These are phyloP conservation scores for Bonia amplexicaulis DNA, from an alignment of 176 grass and related monocot species.

Conservation along the genomic window DNA sequence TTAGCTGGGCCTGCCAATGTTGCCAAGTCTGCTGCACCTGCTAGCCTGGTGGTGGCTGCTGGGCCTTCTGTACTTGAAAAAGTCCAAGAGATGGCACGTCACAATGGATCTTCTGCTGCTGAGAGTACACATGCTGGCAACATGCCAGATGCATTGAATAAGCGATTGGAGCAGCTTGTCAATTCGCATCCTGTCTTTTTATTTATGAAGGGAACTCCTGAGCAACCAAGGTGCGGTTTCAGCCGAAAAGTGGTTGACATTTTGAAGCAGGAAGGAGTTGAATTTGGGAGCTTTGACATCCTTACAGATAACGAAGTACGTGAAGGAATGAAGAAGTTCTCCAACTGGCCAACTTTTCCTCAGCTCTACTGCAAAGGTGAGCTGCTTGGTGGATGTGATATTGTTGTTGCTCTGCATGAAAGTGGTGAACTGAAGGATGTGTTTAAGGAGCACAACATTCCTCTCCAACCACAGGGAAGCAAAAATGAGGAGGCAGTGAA, in stretches of 20 bases:
- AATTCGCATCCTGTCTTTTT: conserved; percentile 76
- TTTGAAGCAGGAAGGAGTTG: conserved; percentile 74
- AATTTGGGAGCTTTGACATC: conserved; percentile 85
- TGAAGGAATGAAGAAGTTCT: conserved; percentile 89
- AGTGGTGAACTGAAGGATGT: conserved; percentile 81
- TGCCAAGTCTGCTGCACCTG: conserved; percentile 57
- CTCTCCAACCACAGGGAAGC: conserved; percentile 38
- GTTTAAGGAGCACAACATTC: conserved; percentile 56
- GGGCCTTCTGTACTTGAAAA: conserved; percentile 60
- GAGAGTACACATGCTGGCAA: conserved; percentile 19
- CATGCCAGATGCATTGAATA: conserved; percentile 37
- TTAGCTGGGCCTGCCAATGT: conserved; percentile 52
- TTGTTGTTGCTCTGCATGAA: conserved; percentile 86
- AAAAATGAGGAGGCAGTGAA: conserved; percentile 32
- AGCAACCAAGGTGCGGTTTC: conserved; percentile 87
- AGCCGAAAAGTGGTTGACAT: conserved; percentile 81
- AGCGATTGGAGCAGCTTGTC: conserved; percentile 74
- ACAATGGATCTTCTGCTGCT: conserved; percentile 47
- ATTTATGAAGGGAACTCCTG: conserved; percentile 91
- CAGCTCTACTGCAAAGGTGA: conserved; percentile 93
- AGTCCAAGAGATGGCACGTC: conserved; percentile 40
- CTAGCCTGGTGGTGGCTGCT: conserved; percentile 52
- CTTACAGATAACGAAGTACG: conserved; percentile 77
- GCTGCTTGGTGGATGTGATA: conserved; percentile 90
- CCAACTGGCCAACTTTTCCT: conserved; percentile 96